Base-by-base conservation (phyloP, 495 filamentous ascomycete species). In the Penicillium dipodomyicola region DNA sequence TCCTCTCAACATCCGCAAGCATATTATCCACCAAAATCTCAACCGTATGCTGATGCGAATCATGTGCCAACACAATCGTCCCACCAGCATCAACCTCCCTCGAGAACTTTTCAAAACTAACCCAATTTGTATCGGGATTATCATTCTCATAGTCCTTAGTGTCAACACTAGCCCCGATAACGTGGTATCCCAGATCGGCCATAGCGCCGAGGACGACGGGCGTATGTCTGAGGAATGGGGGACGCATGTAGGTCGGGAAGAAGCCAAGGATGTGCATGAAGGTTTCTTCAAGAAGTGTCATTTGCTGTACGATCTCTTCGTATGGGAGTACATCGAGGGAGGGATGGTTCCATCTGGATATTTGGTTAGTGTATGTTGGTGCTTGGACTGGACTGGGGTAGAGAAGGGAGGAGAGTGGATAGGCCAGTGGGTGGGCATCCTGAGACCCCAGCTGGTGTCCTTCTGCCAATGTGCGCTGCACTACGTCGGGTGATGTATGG, bases 391-490 rank as follows among this genome's bases (percentile, higher is more conserved):
- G 30, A 32, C 32, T 17, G 22, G 17, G 27, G 4, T 23, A 20
- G 27, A 25, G 0, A 6, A 15, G 20, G 2, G 14, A n/a, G 42
- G 29, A 29, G 30, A 46, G 30, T n/a, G n/a, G 12, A 4, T 19
- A 30, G 11, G 11, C 1, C 11, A 9, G 15, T 25, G 29, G 23
- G 11, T 12, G 44, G 15, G n/a, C n/a, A n/a, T n/a, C n/a, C n/a
- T 94, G 89, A 54, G 83, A 86, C 4, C 81, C 89, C 43, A 93
- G 73, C 63, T 92, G 89, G 64, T 93, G 89, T 0, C 88, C 88
- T 51, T 79, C 77, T 35, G 73, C 65, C 56, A 74, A 63, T 75
- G 82, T 85, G 40, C 88, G 85, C 69, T 77, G 57, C 22, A 92
- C 83, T 11, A 88, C 65, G 9, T 77, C 72, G 5, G 76, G 70